Conservation (phyloP, 257 asterid species). For the Rauvolfia tetraphylla region DNA sequence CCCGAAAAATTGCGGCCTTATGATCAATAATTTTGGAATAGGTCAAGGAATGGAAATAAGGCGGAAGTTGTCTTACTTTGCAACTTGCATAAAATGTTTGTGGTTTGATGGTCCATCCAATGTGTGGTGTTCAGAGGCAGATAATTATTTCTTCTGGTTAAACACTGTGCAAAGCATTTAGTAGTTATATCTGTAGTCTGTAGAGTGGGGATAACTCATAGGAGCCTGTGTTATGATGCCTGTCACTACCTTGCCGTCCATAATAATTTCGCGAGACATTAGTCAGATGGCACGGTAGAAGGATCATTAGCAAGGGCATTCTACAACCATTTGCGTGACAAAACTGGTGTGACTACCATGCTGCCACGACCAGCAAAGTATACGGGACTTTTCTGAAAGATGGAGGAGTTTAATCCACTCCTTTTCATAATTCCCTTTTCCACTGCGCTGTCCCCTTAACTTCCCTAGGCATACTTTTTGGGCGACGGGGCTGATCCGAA, state of each 20-base stretch:
- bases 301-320: not conserved
- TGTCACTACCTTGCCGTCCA: not conserved
- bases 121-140: not conserved
- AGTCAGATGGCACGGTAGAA: conserved; percentile 1
- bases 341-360: not conserved
- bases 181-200: not conserved
- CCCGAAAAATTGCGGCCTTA: not conserved
- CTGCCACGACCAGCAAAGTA: not conserved
- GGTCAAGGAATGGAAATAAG: not conserved
- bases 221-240: conserved; percentile 1
- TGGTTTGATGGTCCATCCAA: not conserved
- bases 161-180: not conserved
- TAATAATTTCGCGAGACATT: not conserved
- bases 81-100: not conserved
- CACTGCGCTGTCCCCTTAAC: no score
- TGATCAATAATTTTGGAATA: not conserved
- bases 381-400: not conserved
- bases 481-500: no score
- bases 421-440: not conserved
- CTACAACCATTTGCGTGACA: not conserved
- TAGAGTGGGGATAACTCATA: not conserved
- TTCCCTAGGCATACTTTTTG: not conserved
- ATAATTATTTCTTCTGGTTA: conserved; percentile 1
- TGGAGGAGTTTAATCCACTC: not conserved
- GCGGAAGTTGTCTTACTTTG: not conserved